Conservation (phyloP, 306 rosid species). For the Gynostemma pentaphyllum region DNA sequence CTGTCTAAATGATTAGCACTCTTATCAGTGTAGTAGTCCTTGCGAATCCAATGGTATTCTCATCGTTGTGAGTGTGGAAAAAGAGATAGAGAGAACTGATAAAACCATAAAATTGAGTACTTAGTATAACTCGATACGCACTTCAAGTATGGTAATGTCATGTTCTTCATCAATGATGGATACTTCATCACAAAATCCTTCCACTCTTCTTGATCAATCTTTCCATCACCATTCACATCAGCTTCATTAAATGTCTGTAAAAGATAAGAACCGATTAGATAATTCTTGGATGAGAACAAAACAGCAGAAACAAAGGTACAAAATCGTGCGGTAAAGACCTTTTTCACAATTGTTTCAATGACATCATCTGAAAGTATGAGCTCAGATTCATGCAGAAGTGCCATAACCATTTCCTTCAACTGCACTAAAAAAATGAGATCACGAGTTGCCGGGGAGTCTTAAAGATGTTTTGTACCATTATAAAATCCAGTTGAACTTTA, state of each 20-base stretch:
- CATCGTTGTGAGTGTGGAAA: no score
- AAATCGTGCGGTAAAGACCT: slow-evolving; percentile 30
- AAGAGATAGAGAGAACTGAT: no score
- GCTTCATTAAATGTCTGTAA: slow-evolving; percentile 65
- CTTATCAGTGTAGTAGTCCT: not conserved
- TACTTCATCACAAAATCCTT: slow-evolving; percentile 58
- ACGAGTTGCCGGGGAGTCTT: not conserved
- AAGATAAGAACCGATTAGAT: not conserved
- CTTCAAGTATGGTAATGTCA: slow-evolving; percentile 73
- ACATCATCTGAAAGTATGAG: slow-evolving; percentile 64
- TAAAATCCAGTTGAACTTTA: not conserved
- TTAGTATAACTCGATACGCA: slow-evolving; percentile 11
- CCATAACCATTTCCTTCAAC: slow-evolving; percentile 85
- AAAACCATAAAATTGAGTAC: no score
- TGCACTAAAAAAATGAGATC: slow-evolving; percentile 8
- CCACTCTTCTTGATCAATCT: slow-evolving; percentile 89
- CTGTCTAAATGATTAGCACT: not conserved
- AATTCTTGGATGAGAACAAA: not conserved
- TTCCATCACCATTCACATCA: slow-evolving; percentile 72
- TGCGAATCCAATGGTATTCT: not conserved
- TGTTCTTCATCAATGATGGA: slow-evolving; percentile 74
- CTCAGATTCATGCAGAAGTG: slow-evolving; percentile 77
- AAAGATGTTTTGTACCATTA: not conserved
- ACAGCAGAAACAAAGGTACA: not conserved
- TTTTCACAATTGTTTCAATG: slow-evolving; percentile 60